Percentiles rank a stretch among this genome's conserved stretches.
Evolutionary conservation across 805 yeast species (phyloP).

Genomic region (Blastobotrys mokoenaii): DNA sequence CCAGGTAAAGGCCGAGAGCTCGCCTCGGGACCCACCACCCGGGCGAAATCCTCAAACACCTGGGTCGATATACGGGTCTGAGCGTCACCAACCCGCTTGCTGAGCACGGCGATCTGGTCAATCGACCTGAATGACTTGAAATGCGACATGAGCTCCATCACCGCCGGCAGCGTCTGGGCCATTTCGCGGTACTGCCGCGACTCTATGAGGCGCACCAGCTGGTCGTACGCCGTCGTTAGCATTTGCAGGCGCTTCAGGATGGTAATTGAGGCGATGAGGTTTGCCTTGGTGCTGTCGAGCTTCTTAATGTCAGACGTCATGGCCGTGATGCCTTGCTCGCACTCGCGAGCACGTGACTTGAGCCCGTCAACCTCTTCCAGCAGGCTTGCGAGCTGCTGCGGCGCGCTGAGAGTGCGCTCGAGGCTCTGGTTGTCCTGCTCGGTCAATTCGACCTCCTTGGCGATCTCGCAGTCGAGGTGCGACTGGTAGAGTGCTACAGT

Average conservation of each 20-base stretch:
- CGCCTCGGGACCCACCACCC: slow-evolving; percentile 31
- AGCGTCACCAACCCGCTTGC: slow-evolving; percentile 48
- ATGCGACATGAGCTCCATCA: slow-evolving; percentile 59
- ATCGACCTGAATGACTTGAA: slow-evolving; percentile 78
- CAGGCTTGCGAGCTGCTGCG: slow-evolving; percentile 29
- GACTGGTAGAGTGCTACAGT: slow-evolving; percentile 45
- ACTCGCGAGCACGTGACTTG: slow-evolving; percentile 39
- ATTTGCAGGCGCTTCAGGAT: slow-evolving; percentile 80
- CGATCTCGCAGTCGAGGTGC: slow-evolving; percentile 40
- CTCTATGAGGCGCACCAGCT: slow-evolving; percentile 41
- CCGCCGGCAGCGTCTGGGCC: slow-evolving; percentile 56
- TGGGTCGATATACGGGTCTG: slow-evolving; percentile 59
- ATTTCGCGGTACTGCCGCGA: slow-evolving; percentile 46
- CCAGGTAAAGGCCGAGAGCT: no score
- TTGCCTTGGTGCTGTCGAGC: slow-evolving; percentile 75
- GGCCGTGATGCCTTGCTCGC: slow-evolving; percentile 52
- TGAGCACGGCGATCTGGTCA: slow-evolving; percentile 63
- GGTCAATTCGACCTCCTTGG: slow-evolving; percentile 31
- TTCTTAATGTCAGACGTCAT: slow-evolving; percentile 74
- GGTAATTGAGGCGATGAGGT: slow-evolving; percentile 77
- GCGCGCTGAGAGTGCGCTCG: slow-evolving; percentile 20
- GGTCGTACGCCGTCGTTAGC: slow-evolving; percentile 66
- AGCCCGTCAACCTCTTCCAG: slow-evolving; percentile 40
- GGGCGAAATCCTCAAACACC: slow-evolving; percentile 61
- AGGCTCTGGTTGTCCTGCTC: slow-evolving; percentile 21